A percentile compares a stretch with the other conserved stretches of the same genome.
phyloP scores from a whole-genome alignment of 2,329 filamentous ascomycete species.

The Ophidiomyces ophidiicola region DNA sequence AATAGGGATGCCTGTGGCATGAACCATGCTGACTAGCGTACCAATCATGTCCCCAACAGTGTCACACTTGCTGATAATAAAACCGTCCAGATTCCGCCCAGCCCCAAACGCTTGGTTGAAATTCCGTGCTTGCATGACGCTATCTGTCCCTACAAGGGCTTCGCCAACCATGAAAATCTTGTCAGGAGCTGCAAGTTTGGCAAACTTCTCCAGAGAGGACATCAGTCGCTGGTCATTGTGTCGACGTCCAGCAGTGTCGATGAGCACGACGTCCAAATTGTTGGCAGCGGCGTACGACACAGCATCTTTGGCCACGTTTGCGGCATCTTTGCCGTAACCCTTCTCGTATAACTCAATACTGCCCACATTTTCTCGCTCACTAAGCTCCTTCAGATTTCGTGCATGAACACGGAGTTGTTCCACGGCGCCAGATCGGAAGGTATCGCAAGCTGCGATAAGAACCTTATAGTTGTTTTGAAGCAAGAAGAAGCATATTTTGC shows the following conservation, averaged over 20 bases:
- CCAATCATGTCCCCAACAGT: constrained; percentile 99
- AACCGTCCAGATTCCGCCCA: constrained; percentile 72
- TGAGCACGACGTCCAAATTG: constrained; percentile 83
- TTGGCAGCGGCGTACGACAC: constrained; percentile 65
- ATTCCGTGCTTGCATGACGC: constrained; percentile 87
- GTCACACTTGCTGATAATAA: constrained; percentile 97
- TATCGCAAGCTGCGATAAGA: constrained; percentile 86
- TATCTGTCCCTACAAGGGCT: constrained; percentile 90
- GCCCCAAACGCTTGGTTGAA: constrained; percentile 88
- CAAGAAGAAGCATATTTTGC: constrained; percentile 96
- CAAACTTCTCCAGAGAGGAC: constrained; percentile 94
- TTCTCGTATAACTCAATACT: constrained; percentile 88
- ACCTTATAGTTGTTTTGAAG: constrained; percentile 95
- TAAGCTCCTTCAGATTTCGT: constrained; percentile 81
- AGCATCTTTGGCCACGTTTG: constrained; percentile 86
- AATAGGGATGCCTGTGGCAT: constrained; percentile 91
- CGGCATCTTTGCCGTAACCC: constrained; percentile 95
- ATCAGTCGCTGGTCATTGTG: constrained; percentile 95
- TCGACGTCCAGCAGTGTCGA: constrained; percentile 86
- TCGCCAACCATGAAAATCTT: constrained; percentile 97
- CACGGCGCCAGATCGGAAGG: constrained; percentile 91
- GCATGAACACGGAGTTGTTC: constrained; percentile 95
- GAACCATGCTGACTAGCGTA: constrained; percentile 90
- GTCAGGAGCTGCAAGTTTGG: constrained; percentile 87
- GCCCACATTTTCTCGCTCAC: constrained; percentile 64